phyloP scores from a whole-genome alignment of 139 green algal genomes.

The Medakamo hakoo region DNA sequence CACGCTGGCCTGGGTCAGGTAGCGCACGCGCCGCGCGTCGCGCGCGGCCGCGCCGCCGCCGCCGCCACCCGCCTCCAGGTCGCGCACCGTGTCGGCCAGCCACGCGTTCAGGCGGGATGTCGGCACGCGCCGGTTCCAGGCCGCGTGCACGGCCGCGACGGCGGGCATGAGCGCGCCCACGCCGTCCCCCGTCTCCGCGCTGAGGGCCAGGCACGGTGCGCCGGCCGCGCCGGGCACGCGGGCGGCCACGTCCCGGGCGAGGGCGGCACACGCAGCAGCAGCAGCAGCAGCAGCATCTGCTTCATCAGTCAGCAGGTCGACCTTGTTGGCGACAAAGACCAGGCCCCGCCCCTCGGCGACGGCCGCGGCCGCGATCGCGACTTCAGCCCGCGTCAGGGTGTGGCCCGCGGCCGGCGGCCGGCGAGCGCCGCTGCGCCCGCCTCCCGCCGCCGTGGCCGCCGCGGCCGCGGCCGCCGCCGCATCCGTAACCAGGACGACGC shows the following conservation, averaged over 20 bases:
- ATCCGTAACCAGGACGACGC: slow-evolving; percentile 78
- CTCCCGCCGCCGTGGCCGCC: too few species aligned
- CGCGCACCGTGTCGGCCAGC: slow-evolving; percentile 5
- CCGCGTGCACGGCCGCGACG: slow-evolving; percentile 22
- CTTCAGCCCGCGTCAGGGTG: slow-evolving; percentile 38
- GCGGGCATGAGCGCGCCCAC: slow-evolving; percentile 32
- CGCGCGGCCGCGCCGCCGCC: slow-evolving; percentile 4
- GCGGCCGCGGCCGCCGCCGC: slow-evolving; percentile 2
- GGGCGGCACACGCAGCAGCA: too few species aligned
- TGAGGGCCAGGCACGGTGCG: slow-evolving; percentile 33
- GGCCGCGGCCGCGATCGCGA: slow-evolving; percentile 32
- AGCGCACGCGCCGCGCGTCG: slow-evolving; percentile 39
- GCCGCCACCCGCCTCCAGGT: too few species aligned
- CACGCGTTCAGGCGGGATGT: slow-evolving; percentile 42
- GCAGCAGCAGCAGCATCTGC: too few species aligned
- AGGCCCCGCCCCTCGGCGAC: slow-evolving; percentile 48
- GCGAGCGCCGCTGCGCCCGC: too few species aligned
- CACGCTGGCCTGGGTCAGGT: slow-evolving; percentile 33
- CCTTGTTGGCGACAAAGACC: slow-evolving; percentile 63
- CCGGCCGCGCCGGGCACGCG: background rate
- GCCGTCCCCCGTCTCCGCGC: slow-evolving; percentile 31
- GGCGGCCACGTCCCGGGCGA: background rate
- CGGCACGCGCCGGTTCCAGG: slow-evolving; percentile 43
- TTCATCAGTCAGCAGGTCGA: slow-evolving; percentile 34
- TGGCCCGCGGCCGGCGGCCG: slow-evolving; percentile 9